Base-by-base conservation (phyloP, 2,329 filamentous ascomycete genomes). In the Kalmusia sp. region DNA sequence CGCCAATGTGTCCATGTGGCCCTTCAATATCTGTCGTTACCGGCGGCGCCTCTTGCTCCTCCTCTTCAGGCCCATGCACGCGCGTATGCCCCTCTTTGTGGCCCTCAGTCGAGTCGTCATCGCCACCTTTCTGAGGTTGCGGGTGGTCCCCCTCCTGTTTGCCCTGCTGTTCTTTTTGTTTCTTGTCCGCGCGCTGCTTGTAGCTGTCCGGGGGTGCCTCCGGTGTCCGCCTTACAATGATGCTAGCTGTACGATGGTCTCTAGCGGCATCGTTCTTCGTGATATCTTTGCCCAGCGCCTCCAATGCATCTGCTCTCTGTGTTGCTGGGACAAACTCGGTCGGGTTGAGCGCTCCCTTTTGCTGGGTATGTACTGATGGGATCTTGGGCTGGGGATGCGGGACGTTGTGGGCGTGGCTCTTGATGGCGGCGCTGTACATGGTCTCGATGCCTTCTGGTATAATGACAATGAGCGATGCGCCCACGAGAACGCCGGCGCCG, bases 371-470 rank as follows among this genome's bases (percentile, higher is more conserved):
- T 4, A 64, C 57, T 5, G 64, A 64, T 14, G 65, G 61, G 25
- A 72, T 61, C 33, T 62, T 62, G 17, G 65, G 56, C 30, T 67
- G 61, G n/a, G 65, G 48, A 34, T 63, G 59, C 6, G 58, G 57
- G 3, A 62, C 53, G 34, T 60, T 54, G 46, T 64, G 67, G n/a
- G 61, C 49, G 44, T 68, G 65, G 40, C 56, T 58, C 44, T 66
- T 62, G 27, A 56, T 53, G 24, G 58, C 59, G 31, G 84, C 81
- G 62, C 78, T 87, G 63, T 95, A 91, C 52, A 97, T 83, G 3
- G 95, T 93, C 71, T 97, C 93, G 54, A 98, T 88, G 31, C 95
- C 95, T 75, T 99, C 95, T 1, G 95, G 95, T 67, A 99, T 96
- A 69, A 99, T 98, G 27, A 99, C 92, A 60, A 98, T 93, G 60